These are phyloP conservation scores for Chrysoporthe deuterocubensis DNA, from an alignment of 2,329 filamentous ascomycete species.

Conservation along the genomic window DNA sequence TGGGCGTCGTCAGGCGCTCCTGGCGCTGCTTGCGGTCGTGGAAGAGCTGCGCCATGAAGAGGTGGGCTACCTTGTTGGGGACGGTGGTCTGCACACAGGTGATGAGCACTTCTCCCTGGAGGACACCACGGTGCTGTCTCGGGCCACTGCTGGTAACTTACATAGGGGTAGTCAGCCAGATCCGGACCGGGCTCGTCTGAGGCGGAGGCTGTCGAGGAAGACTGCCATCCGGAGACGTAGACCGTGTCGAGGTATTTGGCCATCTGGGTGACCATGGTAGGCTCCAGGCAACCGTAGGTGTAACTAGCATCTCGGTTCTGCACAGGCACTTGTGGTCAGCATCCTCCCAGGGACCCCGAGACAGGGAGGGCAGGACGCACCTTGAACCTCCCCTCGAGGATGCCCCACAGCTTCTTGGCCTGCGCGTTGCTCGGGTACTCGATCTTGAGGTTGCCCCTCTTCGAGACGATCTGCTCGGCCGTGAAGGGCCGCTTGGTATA, in stretches of 20 bases:
- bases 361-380: slow-evolving; percentile 50
- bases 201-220: slow-evolving; percentile 91
- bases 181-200: slow-evolving; percentile 97
- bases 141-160: slow-evolving; percentile 45
- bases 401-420: slow-evolving; percentile 93
- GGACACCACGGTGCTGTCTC: neutral
- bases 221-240: slow-evolving; percentile 99
- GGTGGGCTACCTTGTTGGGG: slow-evolving; percentile 95
- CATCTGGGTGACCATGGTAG: slow-evolving; percentile 99
- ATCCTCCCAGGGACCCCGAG: no score
- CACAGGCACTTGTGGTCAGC: neutral
- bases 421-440: slow-evolving; percentile 88
- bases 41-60: slow-evolving; percentile 99
- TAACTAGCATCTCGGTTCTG: slow-evolving; percentile 85
- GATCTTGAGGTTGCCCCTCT: slow-evolving; percentile 88
- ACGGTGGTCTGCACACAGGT: slow-evolving; percentile 79
- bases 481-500: slow-evolving; percentile 92
- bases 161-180: slow-evolving; percentile 95
- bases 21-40: slow-evolving; percentile 99
- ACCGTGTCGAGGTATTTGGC: slow-evolving; percentile 98
- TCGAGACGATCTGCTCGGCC: slow-evolving; percentile 94
- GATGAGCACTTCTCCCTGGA: neutral
- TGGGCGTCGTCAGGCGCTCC: slow-evolving; percentile 80
- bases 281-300: slow-evolving; percentile 96
- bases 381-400: slow-evolving; percentile 84